Percentiles rank a stretch among this genome's conserved stretches.
Conservation (phyloP, 768 basidiomycete genomes). For the Psilocybe cubensis region DNA sequence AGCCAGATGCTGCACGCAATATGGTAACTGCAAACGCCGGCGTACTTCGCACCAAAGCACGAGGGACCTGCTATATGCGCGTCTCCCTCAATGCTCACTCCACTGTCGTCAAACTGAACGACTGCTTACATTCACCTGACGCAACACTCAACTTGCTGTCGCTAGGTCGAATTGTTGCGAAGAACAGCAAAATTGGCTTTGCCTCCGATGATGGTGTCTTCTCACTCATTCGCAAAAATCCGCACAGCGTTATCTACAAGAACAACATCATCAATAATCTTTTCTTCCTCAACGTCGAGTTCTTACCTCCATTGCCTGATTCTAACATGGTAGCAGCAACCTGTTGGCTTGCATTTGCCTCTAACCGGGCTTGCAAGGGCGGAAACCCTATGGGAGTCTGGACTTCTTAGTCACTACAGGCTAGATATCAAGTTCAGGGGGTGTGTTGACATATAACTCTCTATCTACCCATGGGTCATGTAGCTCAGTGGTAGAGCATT, state of each 20-base stretch:
- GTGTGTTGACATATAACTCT: no score
- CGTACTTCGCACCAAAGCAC: neutral
- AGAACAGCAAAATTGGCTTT: slow-evolving; percentile 2
- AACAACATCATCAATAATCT: neutral
- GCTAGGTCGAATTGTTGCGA: slow-evolving; percentile 19
- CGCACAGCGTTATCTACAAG: neutral
- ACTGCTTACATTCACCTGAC: slow-evolving; percentile 28
- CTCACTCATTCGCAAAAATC: neutral
- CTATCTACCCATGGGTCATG: no score
- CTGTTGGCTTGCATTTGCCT: no score
- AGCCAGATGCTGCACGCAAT: neutral
- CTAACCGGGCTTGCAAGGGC: no score
- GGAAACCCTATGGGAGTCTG: no score
- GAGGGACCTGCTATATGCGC: neutral
- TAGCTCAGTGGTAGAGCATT: no score
- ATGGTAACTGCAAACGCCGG: neutral
- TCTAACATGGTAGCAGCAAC: no score
- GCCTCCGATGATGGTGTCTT: neutral
- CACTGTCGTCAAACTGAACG: slow-evolving; percentile 10
- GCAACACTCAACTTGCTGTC: slow-evolving; percentile 26
- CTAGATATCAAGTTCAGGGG: no score
- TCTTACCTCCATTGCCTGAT: slow-evolving; percentile 1
- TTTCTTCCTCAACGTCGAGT: neutral
- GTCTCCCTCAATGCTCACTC: neutral
- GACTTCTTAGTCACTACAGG: no score